A percentile compares a stretch with the other conserved stretches of the same genome.
Evolutionary conservation across 805 yeast genomes (phyloP).

Genomic region (Metschnikowia gruessii): DNA sequence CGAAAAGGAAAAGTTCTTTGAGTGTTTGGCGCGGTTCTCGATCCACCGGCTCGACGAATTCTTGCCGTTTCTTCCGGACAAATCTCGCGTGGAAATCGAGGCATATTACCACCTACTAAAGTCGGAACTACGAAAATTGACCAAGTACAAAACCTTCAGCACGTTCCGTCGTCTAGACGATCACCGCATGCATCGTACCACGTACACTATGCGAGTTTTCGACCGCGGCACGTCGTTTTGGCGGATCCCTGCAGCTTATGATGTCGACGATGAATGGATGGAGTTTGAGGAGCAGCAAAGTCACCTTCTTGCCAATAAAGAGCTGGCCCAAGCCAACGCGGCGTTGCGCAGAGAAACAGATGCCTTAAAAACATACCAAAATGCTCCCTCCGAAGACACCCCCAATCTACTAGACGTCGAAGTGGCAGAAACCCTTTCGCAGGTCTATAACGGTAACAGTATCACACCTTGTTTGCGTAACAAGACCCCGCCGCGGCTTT

Average conservation of each 20-base stretch:
- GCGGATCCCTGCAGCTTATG: slow-evolving; percentile 52
- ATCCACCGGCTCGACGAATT: slow-evolving; percentile 47
- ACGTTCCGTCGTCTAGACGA: neutral
- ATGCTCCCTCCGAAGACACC: neutral
- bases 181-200: neutral
- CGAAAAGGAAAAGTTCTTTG: slow-evolving; percentile 55
- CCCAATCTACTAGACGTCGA: slow-evolving; percentile 5
- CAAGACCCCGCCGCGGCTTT: slow-evolving; percentile 5
- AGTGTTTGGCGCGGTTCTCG: slow-evolving; percentile 46
- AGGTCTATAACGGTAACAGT: slow-evolving; percentile 11
- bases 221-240: slow-evolving; percentile 24
- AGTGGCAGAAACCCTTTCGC: slow-evolving; percentile 1
- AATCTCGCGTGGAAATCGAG: slow-evolving; percentile 43
- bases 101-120: slow-evolving; percentile 43
- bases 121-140: slow-evolving; percentile 19
- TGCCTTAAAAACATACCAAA: neutral
- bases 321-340: slow-evolving; percentile 6
- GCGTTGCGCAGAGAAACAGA: neutral
- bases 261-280: slow-evolving; percentile 45
- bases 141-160: slow-evolving; percentile 20
- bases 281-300: slow-evolving; percentile 45
- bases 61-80: slow-evolving; percentile 34
- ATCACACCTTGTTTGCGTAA: slow-evolving; percentile 4
- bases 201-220: slow-evolving; percentile 3
- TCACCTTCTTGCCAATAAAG: slow-evolving; percentile 22